These are phyloP conservation scores for Tetrapisispora phaffii DNA, from an alignment of 805 yeast species.

Conservation along the genomic window DNA sequence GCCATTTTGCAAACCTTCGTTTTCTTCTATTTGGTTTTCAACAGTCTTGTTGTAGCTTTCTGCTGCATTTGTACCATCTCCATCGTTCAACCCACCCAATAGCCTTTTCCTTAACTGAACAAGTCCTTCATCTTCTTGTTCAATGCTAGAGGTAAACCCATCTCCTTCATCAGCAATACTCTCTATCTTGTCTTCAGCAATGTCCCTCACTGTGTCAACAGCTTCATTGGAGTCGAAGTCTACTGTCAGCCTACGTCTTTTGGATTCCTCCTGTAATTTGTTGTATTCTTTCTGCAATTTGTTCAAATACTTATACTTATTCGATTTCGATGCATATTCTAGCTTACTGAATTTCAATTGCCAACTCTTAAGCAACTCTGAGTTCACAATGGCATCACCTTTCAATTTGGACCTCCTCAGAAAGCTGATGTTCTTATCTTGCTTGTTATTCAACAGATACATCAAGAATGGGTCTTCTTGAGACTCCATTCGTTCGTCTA, in stretches of 20 bases:
- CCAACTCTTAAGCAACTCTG: conserved; percentile 1
- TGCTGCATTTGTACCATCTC: conserved; percentile 1
- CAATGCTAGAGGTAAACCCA: neutral
- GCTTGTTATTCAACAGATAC: conserved; percentile 14
- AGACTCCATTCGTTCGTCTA: neutral
- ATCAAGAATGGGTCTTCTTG: conserved; percentile 14
- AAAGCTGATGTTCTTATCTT: conserved; percentile 13
- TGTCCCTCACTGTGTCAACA: conserved; percentile 1
- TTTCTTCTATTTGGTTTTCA: conserved; percentile 30
- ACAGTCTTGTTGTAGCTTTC: conserved; percentile 10
- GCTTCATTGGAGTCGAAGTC: conserved; percentile 20
- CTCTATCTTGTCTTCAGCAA: neutral
- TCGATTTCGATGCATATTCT: conserved; percentile 9
- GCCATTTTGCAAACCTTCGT: conserved; percentile 32
- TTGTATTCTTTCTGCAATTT: conserved; percentile 12
- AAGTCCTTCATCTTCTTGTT: conserved; percentile 23
- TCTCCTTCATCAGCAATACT: neutral
- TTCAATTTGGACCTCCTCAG: conserved; percentile 5
- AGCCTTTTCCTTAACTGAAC: conserved; percentile 28
- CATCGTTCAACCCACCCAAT: conserved; percentile 13
- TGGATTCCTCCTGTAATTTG: conserved; percentile 8
- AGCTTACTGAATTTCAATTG: conserved; percentile 8
- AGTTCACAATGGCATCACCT: neutral
- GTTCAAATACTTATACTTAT: conserved; percentile 4
- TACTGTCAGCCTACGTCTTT: conserved; percentile 22